Conservation (phyloP, 805 yeast species). For the Cyberlindnera saturnus region DNA sequence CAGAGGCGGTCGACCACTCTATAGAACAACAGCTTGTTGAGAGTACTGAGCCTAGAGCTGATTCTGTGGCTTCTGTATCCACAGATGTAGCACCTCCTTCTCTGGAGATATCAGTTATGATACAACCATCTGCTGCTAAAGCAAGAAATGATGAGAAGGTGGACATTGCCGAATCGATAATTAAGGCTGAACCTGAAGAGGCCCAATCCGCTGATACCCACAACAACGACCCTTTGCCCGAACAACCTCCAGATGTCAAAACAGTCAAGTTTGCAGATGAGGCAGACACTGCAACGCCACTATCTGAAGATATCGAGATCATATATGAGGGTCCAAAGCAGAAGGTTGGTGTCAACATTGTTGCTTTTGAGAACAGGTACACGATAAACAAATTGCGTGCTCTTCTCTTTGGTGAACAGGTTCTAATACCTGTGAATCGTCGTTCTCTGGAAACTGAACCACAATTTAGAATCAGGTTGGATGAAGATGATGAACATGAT, state of each 20-base stretch:
- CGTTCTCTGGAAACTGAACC: conserved; percentile 53
- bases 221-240: not conserved
- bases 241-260: conserved; percentile 2
- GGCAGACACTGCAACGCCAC: conserved; percentile 2
- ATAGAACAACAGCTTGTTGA: too few species aligned
- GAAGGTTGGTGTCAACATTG: conserved; percentile 46
- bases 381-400: conserved; percentile 2
- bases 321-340: conserved; percentile 66
- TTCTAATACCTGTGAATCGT: conserved; percentile 44
- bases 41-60: too few species aligned
- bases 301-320: conserved; percentile 6
- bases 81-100: too few species aligned
- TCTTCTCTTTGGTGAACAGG: conserved; percentile 54
- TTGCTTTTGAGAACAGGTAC: conserved; percentile 41
- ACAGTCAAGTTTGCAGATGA: conserved; percentile 20
- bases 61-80: too few species aligned
- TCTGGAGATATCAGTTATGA: too few species aligned
- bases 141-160: too few species aligned
- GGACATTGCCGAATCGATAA: too few species aligned
- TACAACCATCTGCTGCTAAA: too few species aligned
- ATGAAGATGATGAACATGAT: conserved; percentile 4
- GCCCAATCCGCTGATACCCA: not conserved
- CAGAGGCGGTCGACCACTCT: not conserved
- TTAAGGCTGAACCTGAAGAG: not conserved
- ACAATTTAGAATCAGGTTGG: conserved; percentile 34